These are phyloP conservation scores for Paracorniculantispora psalliotae DNA, from an alignment of 2,329 filamentous ascomycete species.

Conservation along the genomic window DNA sequence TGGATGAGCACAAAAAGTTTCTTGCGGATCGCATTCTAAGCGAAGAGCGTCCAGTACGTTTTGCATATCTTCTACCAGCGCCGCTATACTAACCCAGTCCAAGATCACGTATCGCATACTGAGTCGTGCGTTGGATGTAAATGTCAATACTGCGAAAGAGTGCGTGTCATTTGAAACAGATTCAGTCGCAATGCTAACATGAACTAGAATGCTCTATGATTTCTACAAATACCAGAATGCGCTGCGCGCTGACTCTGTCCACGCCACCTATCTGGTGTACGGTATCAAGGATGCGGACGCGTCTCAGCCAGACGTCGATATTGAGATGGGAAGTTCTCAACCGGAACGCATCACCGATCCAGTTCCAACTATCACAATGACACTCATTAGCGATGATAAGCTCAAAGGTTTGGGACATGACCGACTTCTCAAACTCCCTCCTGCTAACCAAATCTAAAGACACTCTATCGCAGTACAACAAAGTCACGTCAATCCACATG, in stretches of 20 bases:
- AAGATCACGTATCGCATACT: conserved; percentile 84
- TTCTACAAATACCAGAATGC: conserved; percentile 76
- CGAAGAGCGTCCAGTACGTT: conserved; percentile 64
- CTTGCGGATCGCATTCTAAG: conserved; percentile 72
- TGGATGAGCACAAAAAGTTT: conserved; percentile 64
- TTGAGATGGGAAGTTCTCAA: conserved; percentile 65
- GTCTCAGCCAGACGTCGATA: conserved; percentile 51
- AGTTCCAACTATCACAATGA: conserved; percentile 53
- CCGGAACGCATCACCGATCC: conserved; percentile 45
- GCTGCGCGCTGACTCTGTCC: conserved; percentile 67
- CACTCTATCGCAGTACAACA: conserved; percentile 60
- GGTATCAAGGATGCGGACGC: conserved; percentile 53
- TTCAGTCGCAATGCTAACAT: conserved; percentile 41
- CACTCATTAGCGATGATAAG: conserved; percentile 67
- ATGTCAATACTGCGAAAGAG: conserved; percentile 88
- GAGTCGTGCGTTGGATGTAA: conserved; percentile 75
- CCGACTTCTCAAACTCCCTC: background rate
- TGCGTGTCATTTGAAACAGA: conserved; percentile 42
- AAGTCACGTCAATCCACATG: conserved; percentile 75
- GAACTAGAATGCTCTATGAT: conserved; percentile 72
- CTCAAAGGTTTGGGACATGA: conserved; percentile 52
- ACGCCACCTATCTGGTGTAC: conserved; percentile 87
- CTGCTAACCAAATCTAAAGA: conserved; percentile 14
- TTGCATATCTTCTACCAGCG: background rate
- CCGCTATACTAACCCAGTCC: background rate